Base-by-base conservation (phyloP, 768 basidiomycete species). In the Lactifluus rugatus region DNA sequence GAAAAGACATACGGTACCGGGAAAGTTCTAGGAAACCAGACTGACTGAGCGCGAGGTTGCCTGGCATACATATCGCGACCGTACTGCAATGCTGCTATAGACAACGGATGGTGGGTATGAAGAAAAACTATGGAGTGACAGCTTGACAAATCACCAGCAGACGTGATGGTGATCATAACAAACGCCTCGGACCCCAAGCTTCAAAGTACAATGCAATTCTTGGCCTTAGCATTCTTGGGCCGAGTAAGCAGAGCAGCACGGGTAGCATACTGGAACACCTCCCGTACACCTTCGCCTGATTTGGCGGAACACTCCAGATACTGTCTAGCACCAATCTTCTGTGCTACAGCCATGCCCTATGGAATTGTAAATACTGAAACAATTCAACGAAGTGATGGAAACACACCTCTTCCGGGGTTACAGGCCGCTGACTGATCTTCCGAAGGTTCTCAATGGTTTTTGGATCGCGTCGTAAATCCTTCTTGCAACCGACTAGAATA, bases 401-500 rank as follows among this genome's bases (percentile, higher is more conserved):
- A 69, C 78, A 58, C 60, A 88, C 93, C 83, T 95, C 92, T 73
- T 93, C 89, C 52, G 89, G 85, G 34, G 91, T 89, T 34, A 99
- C 94, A 49, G 95, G 94, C 71, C 91, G 78, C 77, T 97, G 95
- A 70, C 82, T 88, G 58, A 91, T 93, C 83, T 90, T 90, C 71
- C 88, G 81, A 62, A 99, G 82, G 74, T 95, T 93, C 60, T 96
- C 93, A 54, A 95, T 88, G 49, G 94, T 93, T 70, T 92, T 83
- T 32, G 83, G 81, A 75, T 99, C 95, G 67, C 89, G 85, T 72
- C 95, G 79, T 61, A 99, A 82, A 75, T 99, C 96, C 81, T 94
- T 97, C 85, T 98, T 98, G 82, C 92, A 96, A 16, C 92, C 96
- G 64, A 99, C 94, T 57, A 99, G 87, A 69, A 99, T 92, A 76